Conservation (phyloP, 345 rosid genomes). For the Boechera retrofracta region DNA sequence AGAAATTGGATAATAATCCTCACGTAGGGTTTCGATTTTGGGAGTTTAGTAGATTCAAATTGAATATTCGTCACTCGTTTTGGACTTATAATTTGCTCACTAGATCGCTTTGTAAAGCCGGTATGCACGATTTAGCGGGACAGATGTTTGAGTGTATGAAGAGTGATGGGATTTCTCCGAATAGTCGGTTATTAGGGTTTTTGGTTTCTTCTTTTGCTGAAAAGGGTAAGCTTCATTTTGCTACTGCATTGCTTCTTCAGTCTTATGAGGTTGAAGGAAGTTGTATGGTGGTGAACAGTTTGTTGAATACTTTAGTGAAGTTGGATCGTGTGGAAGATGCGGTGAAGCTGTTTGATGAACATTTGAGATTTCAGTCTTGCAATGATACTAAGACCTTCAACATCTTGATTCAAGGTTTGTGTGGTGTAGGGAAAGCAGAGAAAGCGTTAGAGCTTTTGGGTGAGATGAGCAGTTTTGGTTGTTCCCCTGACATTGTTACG, state of each 20-base stretch:
- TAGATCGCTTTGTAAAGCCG: slow-evolving; percentile 65
- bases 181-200: slow-evolving; percentile 54
- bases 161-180: slow-evolving; percentile 68
- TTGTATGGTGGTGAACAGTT: slow-evolving; percentile 52
- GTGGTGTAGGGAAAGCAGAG: slow-evolving; percentile 56
- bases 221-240: slow-evolving; percentile 54
- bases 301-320: slow-evolving; percentile 66
- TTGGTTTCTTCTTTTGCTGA: slow-evolving; percentile 56
- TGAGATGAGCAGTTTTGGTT: slow-evolving; percentile 62
- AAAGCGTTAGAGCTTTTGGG: slow-evolving; percentile 58
- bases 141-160: slow-evolving; percentile 65
- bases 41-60: slow-evolving; percentile 67
- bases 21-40: slow-evolving; percentile 63
- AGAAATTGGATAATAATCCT: slow-evolving; percentile 59
- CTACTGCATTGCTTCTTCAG: slow-evolving; percentile 59
- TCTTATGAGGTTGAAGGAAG: slow-evolving; percentile 48
- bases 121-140: slow-evolving; percentile 58
- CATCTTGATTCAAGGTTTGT: slow-evolving; percentile 75
- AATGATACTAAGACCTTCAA: slow-evolving; percentile 77
- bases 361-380: slow-evolving; percentile 49
- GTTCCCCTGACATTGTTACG: slow-evolving; percentile 68
- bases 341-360: slow-evolving; percentile 53
- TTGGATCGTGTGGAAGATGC: slow-evolving; percentile 63
- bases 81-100: slow-evolving; percentile 64
- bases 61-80: slow-evolving; percentile 57